Conservation (phyloP, 202 grass and related monocot species). For the Eragrostis tef region DNA sequence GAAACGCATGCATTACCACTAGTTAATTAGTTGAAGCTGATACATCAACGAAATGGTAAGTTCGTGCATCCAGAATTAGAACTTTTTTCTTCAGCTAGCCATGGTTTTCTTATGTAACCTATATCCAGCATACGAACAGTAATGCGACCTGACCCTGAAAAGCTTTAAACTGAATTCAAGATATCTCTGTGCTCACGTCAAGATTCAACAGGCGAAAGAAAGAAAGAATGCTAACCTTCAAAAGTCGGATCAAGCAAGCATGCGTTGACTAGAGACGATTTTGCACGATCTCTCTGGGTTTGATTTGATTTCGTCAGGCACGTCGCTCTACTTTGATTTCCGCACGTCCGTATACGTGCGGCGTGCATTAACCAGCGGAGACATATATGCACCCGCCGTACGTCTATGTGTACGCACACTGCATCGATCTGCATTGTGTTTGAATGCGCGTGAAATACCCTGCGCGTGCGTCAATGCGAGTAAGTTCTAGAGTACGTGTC, state of each 20-base stretch:
- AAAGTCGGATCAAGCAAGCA: background rate
- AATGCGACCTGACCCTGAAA: background rate
- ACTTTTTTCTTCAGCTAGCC: background rate
- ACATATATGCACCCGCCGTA: too few species aligned
- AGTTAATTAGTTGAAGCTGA: too few species aligned
- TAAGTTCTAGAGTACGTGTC: too few species aligned
- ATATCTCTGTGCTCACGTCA: background rate
- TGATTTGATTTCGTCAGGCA: constrained; percentile 1
- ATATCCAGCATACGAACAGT: background rate
- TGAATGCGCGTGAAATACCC: background rate
- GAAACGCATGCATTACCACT: too few species aligned
- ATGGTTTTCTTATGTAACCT: background rate
- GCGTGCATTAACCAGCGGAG: background rate
- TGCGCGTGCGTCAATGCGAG: background rate
- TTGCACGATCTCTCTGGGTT: background rate
- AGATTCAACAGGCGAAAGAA: constrained; percentile 5
- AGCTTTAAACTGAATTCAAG: background rate
- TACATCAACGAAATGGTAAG: too few species aligned
- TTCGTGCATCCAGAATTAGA: background rate
- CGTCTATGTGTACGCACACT: too few species aligned
- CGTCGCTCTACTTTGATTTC: background rate
- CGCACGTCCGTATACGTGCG: background rate
- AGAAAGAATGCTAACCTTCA: background rate
- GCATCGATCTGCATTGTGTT: background rate
- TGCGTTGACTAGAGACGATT: background rate